Percentiles rank a stretch among this genome's conserved stretches.
Evolutionary conservation across 2,329 filamentous ascomycete species (phyloP).

Genomic region (Verticillium albo-atrum): DNA sequence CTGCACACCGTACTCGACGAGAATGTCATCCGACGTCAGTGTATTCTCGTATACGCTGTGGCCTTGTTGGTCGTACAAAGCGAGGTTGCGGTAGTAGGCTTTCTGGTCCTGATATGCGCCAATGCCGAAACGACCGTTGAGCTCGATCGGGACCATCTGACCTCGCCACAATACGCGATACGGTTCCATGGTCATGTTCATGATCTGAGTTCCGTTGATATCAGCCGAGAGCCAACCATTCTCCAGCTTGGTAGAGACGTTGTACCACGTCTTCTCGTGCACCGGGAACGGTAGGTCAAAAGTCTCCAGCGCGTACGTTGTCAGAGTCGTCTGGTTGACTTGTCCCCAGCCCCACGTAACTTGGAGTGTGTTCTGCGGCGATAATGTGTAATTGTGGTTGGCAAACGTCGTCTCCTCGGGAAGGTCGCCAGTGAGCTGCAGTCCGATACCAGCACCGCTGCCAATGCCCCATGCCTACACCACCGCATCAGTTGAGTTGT

Average conservation of each 20-base stretch:
- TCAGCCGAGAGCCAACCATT: slow-evolving; percentile 20
- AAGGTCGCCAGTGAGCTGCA: slow-evolving; percentile 7
- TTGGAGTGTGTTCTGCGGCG: slow-evolving; percentile 27
- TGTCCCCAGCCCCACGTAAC: slow-evolving; percentile 27
- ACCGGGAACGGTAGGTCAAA: slow-evolving; percentile 21
- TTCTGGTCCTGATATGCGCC: slow-evolving; percentile 34
- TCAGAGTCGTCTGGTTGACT: slow-evolving; percentile 29
- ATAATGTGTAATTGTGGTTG: slow-evolving; percentile 27
- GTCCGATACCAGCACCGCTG: slow-evolving; percentile 10
- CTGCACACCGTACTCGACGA: slow-evolving; percentile 31
- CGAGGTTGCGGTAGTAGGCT: slow-evolving; percentile 28
- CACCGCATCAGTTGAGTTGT: background rate
- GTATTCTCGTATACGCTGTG: slow-evolving; percentile 26
- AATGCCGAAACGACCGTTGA: slow-evolving; percentile 32
- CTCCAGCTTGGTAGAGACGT: slow-evolving; percentile 26
- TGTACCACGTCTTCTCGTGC: slow-evolving; percentile 30
- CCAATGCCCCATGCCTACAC: background rate
- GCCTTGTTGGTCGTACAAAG: slow-evolving; percentile 19
- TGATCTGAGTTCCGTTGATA: slow-evolving; percentile 17
- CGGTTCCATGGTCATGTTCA: slow-evolving; percentile 9
- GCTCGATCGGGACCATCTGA: slow-evolving; percentile 4
- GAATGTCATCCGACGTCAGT: slow-evolving; percentile 17
- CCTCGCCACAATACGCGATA: background rate
- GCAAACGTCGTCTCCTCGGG: slow-evolving; percentile 2
- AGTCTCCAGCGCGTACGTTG: slow-evolving; percentile 17